phyloP scores from a whole-genome alignment of 108 stramenopile species.

The Skeletonema menzelii region DNA sequence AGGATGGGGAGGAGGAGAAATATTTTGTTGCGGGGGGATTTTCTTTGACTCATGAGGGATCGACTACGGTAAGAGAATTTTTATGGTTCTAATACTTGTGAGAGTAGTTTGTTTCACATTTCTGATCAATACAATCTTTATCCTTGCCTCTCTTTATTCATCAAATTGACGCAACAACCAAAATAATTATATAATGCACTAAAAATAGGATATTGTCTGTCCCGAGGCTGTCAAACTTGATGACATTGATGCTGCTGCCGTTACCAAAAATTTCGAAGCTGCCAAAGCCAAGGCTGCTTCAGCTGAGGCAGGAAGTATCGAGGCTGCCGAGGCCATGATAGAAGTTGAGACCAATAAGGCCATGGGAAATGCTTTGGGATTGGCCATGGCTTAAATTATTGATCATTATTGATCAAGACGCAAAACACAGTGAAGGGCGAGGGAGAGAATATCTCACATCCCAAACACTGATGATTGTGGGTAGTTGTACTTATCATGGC shows the following conservation, averaged over 20 bases:
- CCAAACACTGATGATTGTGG: not conserved
- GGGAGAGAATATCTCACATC: not conserved
- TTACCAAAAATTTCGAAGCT: conserved; percentile 72
- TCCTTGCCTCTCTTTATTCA: not conserved
- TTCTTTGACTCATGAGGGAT: conserved; percentile 90
- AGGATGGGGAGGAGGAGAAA: conserved; percentile 91
- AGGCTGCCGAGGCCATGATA: conserved; percentile 93
- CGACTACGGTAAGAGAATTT: conserved; percentile 79
- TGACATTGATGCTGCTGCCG: conserved; percentile 88
- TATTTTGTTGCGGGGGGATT: conserved; percentile 97
- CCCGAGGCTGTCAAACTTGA: conserved; percentile 96
- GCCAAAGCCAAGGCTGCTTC: conserved; percentile 75
- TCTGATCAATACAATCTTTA: conserved; percentile 5
- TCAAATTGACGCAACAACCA: conserved; percentile 4
- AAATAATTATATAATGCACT: not conserved
- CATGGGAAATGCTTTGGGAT: conserved; percentile 91
- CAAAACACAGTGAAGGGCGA: not conserved
- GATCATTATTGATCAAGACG: conserved; percentile 2
- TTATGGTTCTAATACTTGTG: not conserved
- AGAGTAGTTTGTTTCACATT: not conserved
- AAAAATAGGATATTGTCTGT: conserved; percentile 88
- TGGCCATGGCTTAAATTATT: conserved; percentile 45
- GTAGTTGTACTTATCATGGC: not conserved
- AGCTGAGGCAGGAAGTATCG: conserved; percentile 80
- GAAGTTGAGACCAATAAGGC: conserved; percentile 94